These are phyloP conservation scores for Puccinia horiana DNA, from an alignment of 1,284 basidiomycete species.

Conservation along the genomic window DNA sequence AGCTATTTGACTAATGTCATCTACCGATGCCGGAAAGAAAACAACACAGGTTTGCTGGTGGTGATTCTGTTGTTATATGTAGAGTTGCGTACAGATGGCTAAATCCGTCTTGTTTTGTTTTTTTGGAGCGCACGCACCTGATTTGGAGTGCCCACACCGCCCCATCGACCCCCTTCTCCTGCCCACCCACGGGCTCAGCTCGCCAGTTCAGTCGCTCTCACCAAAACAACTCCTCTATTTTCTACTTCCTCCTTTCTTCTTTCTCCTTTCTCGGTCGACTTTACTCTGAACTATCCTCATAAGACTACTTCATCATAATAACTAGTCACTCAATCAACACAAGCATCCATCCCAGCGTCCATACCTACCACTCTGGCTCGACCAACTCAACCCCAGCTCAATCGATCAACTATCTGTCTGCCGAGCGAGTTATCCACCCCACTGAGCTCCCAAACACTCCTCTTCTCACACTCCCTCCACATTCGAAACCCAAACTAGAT, in stretches of 20 bases:
- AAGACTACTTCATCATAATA: too few species aligned
- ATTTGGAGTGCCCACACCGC: neutral
- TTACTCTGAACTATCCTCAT: neutral
- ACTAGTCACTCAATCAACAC: neutral
- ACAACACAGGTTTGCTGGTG: too few species aligned
- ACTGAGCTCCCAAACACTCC: neutral
- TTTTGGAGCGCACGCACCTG: neutral
- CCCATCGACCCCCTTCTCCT: neutral
- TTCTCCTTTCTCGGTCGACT: neutral
- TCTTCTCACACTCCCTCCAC: neutral
- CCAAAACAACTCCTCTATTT: neutral
- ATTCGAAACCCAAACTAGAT: too few species aligned
- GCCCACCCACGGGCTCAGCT: neutral
- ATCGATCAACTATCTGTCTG: neutral
- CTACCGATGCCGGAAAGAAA: too few species aligned
- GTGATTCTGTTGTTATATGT: too few species aligned
- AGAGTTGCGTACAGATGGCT: too few species aligned
- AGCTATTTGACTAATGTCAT: too few species aligned
- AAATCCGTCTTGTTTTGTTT: neutral
- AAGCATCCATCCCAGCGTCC: neutral
- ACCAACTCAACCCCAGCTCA: neutral
- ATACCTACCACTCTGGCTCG: neutral
- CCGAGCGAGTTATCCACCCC: neutral
- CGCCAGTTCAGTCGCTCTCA: neutral
- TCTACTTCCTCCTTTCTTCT: neutral